phyloP scores from a whole-genome alignment of 1,284 basidiomycete genomes.

The Sporisorium reilianum region DNA sequence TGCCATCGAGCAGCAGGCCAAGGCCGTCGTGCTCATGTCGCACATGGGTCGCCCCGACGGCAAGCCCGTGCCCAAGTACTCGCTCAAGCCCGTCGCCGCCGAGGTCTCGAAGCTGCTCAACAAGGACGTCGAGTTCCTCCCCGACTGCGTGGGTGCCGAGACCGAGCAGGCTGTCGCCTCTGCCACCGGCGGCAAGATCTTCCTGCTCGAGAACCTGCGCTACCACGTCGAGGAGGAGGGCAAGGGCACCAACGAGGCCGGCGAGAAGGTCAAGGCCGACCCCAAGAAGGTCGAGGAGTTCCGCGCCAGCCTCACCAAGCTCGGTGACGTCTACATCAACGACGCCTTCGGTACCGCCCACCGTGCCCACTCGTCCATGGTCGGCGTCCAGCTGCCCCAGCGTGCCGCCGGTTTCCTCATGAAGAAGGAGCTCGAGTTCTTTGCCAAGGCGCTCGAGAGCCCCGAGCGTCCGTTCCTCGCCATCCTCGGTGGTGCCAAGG shows the following conservation, averaged over 20 bases:
- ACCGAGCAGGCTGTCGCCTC: constrained; percentile 81
- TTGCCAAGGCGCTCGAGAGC: constrained; percentile 94
- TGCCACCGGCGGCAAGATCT: constrained; percentile 81
- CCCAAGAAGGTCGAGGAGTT: constrained; percentile 84
- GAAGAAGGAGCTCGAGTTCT: constrained; percentile 99
- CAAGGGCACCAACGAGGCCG: constrained; percentile 89
- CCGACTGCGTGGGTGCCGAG: constrained; percentile 87
- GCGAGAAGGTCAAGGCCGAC: constrained; percentile 92
- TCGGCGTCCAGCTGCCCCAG: constrained; percentile 92
- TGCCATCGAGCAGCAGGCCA: constrained; percentile 87
- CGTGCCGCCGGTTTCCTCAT: constrained; percentile 95
- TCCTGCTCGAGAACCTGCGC: constrained; percentile 96
- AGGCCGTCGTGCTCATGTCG: constrained; percentile 92
- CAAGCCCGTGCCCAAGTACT: constrained; percentile 88
- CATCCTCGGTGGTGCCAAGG: constrained; percentile 98
- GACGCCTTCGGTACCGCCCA: constrained; percentile 99
- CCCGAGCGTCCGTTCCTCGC: constrained; percentile 97
- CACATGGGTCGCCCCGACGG: constrained; percentile 98
- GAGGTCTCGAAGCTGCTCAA: constrained; percentile 70
- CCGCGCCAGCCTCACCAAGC: constrained; percentile 85
- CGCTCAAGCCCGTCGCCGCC: constrained; percentile 82
- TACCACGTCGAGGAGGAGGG: constrained; percentile 99
- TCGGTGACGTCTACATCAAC: constrained; percentile 97
- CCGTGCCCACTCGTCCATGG: constrained; percentile 98
- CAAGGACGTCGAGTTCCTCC: constrained; percentile 78